Evolutionary conservation across 805 yeast species (phyloP), one percentile per base, ranked within the genome.

Genomic region (Brettanomyces nanus): DNA sequence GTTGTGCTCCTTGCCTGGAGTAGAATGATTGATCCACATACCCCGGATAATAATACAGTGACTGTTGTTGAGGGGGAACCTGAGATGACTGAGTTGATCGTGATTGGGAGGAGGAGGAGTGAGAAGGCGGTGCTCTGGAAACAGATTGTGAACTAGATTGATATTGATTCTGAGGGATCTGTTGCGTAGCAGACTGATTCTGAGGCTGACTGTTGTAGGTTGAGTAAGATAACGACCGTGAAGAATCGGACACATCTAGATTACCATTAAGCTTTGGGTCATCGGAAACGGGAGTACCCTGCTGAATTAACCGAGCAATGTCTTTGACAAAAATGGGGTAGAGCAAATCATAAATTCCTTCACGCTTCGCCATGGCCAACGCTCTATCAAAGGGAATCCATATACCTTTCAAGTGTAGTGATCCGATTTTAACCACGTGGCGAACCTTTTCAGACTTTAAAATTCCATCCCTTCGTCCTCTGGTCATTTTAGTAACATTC

Each of bases 301-400:
- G 66, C 40, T 58, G 63, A 31, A 60, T 60, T 27, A 59, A 60
- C 37, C 53, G 49, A 56, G 77, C 77, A 47, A 78, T 78, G 54
- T 78, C 84, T 51, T 80, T 72, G 33, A 77, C 84, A 53, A 74
- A 74, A 35, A 74, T 58, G 2, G 80, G 80, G 47, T 73, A 74
- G 35, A 75, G 54, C 31, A 69, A 54, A 46, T 74, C 80, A 19
- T 72, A 76, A 36, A 74, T 77, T 26, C 76, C 77, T 54, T 78
- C 85, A 38, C 80, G 63, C 54, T 77, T 78, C 13, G 84, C 84
- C 71, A 78, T 69, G 28, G 79, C 76, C 28, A 77, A 56, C 3
- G 85, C 85, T 39, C 85, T 63, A 51, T 77, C 82, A 54, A 77
- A 77, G 4, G 84, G 83, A 34, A 77, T 75, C 84, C 84, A 77